Evolutionary conservation across 192 early-diverging fungal species (phyloP), one percentile per base, ranked within the genome.

Genomic region (Endogone sp.): DNA sequence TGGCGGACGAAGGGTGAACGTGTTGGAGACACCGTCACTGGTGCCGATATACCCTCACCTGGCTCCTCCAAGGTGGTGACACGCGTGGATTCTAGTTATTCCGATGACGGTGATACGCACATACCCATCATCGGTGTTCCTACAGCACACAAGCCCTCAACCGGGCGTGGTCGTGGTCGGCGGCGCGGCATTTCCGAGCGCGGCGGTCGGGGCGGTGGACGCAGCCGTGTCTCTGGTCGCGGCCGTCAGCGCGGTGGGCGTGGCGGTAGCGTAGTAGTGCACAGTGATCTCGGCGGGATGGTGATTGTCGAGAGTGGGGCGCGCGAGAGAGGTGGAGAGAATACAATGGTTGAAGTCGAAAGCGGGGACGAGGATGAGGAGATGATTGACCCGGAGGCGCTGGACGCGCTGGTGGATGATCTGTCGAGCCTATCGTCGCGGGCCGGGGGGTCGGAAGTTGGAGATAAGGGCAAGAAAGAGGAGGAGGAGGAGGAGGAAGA

Each of bases 281-380:
- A 73, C 31, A 70, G 69, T 29, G 72, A 64, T 26, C 56, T 69
- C 0, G 67, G 31, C 24, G 70, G 72, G 49, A 69, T 27, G n/a
- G 68, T 68, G 11, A 73, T 58, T 54, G 72, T 71, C 20, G 60
- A 61, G 25, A 29, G 20, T 3, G 76, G 70, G 2, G 55, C 58
- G 3, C 67, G 49, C 27, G 67, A 54, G 58, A 73, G 70, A 26
- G 69, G 76, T 26, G 68, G 68, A n/a, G 71, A 70, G 13, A 60
- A 55, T 10, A 69, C 72, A 59, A 70, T 73, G 44, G 44, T 71
- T 56, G 71, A 74, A 29, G 73, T 66, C 2, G 72, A 73, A 3
- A 75, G 73, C 68, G 77, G 71, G 29, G 72, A 78, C 29, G 68
- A 74, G 56, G 76, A 77, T 24, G 76, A 77, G 23, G 72, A 71